Conservation (phyloP, 2,329 filamentous ascomycete species). For the Arthrobotrys entomopaga region DNA sequence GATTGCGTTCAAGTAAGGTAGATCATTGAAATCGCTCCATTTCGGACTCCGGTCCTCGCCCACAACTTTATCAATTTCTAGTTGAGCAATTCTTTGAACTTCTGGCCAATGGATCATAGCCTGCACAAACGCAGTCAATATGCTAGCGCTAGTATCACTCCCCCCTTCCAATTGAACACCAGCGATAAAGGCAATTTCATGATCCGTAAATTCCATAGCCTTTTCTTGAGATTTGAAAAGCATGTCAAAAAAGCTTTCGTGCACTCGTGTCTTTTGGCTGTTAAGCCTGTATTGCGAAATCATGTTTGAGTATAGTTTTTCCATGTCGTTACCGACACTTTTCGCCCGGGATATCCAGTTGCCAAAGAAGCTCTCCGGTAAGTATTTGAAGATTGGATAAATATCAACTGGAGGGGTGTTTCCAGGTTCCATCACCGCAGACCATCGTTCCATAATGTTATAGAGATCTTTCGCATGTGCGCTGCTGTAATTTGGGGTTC, state of each 20-base stretch:
- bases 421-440: conserved; percentile 64
- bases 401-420: conserved; percentile 67
- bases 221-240: conserved; percentile 60
- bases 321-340: conserved; percentile 63
- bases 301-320: conserved; percentile 62
- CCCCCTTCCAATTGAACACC: conserved; percentile 63
- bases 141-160: conserved; percentile 63
- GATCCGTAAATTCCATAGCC: conserved; percentile 62
- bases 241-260: conserved; percentile 63
- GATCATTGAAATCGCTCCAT: conserved; percentile 65
- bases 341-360: conserved; percentile 62
- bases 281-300: conserved; percentile 61
- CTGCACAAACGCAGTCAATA: conserved; percentile 60
- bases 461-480: conserved; percentile 63
- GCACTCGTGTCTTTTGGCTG: conserved; percentile 58
- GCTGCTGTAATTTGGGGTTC: conserved; percentile 60
- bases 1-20: conserved; percentile 68
- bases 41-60: conserved; percentile 68
- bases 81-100: conserved; percentile 68
- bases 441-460: conserved; percentile 64
- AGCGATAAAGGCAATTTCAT: conserved; percentile 62
- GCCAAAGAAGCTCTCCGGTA: conserved; percentile 63
- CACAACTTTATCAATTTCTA: conserved; percentile 68
- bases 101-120: conserved; percentile 67
- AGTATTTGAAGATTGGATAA: conserved; percentile 63